Base-by-base conservation (phyloP, 2,329 filamentous ascomycete genomes). In the Xylaria arbuscula region DNA sequence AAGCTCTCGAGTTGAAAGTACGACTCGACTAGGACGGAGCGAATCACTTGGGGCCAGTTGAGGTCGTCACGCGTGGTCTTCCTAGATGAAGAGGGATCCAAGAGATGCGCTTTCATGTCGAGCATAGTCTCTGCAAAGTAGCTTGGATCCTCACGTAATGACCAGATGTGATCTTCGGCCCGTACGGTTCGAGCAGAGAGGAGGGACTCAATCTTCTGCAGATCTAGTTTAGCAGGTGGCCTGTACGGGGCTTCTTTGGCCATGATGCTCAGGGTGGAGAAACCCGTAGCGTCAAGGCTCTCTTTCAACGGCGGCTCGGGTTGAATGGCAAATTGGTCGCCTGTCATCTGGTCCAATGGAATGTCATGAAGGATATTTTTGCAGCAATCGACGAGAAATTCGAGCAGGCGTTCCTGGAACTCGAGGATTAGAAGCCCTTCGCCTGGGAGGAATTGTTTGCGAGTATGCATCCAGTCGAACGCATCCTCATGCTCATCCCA, bases 141-240 rank as follows among this genome's bases (percentile, higher is more conserved):
- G 0, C 77, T 77, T 0, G 88, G 87, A 72, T 90, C 88, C 71
- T 90, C 88, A 8, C 87, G 81, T 2, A 90, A 77, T 0, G 81
- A 72, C 82, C 83, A 87, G 0, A 89, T 51, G 70, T 89, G 85
- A 74, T 90, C 87, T 63, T 87, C 82, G 0, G 82, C 81, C 3
- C 80, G 80, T 0, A 78, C 73, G 0, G 72, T 72, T 67, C 79
- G 82, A 0, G 84, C 84, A 1, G 73, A 74, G 0, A 87, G 76
- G 3, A 89, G 72, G 1, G 77, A 73, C 47, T 81, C 77, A 0
- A 90, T 77, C 0, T 81, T 80, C 0, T 57, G 69, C 1, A 89
- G 75, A 69, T 89, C 81, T 0, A 88, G 74, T 2, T 75, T 71
- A 0, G 80, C 78, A 0, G 87, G 87, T 0, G 82, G 61, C 3